phyloP scores from a whole-genome alignment of 345 rosid species.

The Orychophragmus violaceus region DNA sequence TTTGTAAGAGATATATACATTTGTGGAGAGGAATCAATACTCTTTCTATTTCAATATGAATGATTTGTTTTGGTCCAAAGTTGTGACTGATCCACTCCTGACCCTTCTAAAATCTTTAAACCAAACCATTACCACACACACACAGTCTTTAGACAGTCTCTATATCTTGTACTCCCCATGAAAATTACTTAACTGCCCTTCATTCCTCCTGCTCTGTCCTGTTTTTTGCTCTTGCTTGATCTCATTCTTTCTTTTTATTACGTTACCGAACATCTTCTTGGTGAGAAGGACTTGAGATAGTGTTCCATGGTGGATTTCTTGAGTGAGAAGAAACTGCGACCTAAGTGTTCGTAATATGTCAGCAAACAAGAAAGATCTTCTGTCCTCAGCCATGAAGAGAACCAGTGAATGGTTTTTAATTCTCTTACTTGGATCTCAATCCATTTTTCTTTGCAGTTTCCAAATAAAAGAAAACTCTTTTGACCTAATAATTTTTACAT shows the following conservation, averaged over 20 bases:
- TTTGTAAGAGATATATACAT: constrained; percentile 13
- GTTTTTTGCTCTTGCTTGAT: constrained; percentile 7
- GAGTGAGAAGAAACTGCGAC: constrained; percentile 36
- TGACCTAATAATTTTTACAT: not conserved
- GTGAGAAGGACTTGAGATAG: constrained; percentile 21
- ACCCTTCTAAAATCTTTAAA: constrained; percentile 8
- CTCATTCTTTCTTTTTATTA: constrained; percentile 7
- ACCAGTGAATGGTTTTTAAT: constrained; percentile 72
- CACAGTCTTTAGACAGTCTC: constrained; percentile 2
- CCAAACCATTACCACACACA: constrained; percentile 28
- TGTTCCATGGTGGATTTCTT: constrained; percentile 48
- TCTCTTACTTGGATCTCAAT: not conserved
- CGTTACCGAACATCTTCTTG: constrained; percentile 29
- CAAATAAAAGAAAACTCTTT: too few species aligned
- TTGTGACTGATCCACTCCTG: constrained; percentile 18
- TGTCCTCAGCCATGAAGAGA: constrained; percentile 84
- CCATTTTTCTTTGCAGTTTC: not conserved
- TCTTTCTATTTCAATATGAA: not conserved
- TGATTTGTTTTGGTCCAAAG: constrained; percentile 18
- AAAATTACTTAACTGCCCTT: constrained; percentile 14
- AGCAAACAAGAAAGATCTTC: constrained; percentile 68
- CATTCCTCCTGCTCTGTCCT: not conserved
- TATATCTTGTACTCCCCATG: constrained; percentile 21
- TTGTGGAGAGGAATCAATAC: constrained; percentile 22
- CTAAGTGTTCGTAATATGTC: constrained; percentile 39